A percentile compares a stretch with the other conserved stretches of the same genome.
phyloP scores from a whole-genome alignment of 2,329 filamentous ascomycete genomes.

The Aspergillus sp. region DNA sequence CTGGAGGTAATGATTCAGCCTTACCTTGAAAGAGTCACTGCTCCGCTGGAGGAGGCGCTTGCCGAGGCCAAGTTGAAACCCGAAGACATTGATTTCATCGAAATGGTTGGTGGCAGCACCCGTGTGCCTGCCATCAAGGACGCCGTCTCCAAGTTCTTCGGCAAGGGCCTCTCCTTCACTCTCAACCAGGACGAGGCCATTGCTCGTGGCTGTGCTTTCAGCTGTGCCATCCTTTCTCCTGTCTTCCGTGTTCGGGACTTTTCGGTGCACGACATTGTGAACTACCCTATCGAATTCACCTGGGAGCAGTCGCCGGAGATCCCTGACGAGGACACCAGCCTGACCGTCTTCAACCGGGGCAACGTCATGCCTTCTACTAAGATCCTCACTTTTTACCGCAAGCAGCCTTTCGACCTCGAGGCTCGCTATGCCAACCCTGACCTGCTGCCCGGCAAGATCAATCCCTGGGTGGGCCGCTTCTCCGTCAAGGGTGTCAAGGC shows the following conservation, averaged over 20 bases:
- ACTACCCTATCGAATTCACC: constrained; percentile 95
- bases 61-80: constrained; percentile 84
- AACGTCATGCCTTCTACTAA: constrained; percentile 97
- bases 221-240: constrained; percentile 92
- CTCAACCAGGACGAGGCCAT: constrained; percentile 97
- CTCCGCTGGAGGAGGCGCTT: constrained; percentile 80
- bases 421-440: constrained; percentile 87
- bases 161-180: constrained; percentile 87
- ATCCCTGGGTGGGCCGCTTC: constrained; percentile 94
- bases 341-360: constrained; percentile 95
- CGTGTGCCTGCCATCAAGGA: constrained; percentile 92
- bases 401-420: constrained; percentile 94
- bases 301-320: constrained; percentile 99
- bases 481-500: constrained; percentile 96
- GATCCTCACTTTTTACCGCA: constrained; percentile 98
- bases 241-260: constrained; percentile 99
- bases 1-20: constrained; percentile 86
- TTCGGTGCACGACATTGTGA: constrained; percentile 91
- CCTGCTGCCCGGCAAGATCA: constrained; percentile 74
- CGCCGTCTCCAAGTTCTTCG: constrained; percentile 77
- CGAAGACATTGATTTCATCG: constrained; percentile 87
- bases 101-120: constrained; percentile 89
- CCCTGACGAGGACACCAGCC: constrained; percentile 92
- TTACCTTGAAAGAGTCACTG: constrained; percentile 62
- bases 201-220: constrained; percentile 91